Evolutionary conservation across 2,329 filamentous ascomycete species (phyloP).

Genomic region (Hypoxylon sp.): DNA sequence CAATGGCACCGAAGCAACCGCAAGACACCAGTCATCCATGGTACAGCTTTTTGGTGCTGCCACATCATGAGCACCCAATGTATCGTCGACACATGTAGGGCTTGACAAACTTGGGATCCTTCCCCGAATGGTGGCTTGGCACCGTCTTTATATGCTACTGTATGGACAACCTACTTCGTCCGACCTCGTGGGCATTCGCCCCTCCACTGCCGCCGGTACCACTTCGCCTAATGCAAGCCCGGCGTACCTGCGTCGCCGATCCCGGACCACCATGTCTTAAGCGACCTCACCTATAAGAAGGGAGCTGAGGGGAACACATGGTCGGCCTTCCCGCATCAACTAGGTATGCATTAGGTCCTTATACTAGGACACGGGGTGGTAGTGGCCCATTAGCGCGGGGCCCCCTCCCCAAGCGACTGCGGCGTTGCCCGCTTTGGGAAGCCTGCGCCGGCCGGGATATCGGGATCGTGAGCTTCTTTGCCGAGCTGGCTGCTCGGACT

Average conservation of each 20-base stretch:
- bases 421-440: constrained; percentile 36
- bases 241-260: constrained; percentile 42
- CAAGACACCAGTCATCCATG: background rate
- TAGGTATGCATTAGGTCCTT: constrained; percentile 26
- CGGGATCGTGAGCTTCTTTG: constrained; percentile 37
- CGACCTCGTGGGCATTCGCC: constrained; percentile 29
- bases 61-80: constrained; percentile 7
- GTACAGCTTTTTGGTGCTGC: constrained; percentile 1
- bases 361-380: constrained; percentile 14
- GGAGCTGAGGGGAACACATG: constrained; percentile 2
- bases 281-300: constrained; percentile 21
- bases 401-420: constrained; percentile 15
- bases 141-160: constrained; percentile 26
- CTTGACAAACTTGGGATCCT: constrained; percentile 22
- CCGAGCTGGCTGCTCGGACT: constrained; percentile 30
- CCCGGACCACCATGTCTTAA: constrained; percentile 26
- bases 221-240: constrained; percentile 34
- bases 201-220: constrained; percentile 36
- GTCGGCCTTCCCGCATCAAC: constrained; percentile 20
- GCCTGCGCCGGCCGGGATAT: constrained; percentile 35
- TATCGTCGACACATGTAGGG: constrained; percentile 23
- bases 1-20: constrained; percentile 1
- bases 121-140: constrained; percentile 30
- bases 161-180: constrained; percentile 7
- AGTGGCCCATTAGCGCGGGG: constrained; percentile 25